A percentile compares a stretch with the other conserved stretches of the same genome.
phyloP scores from a whole-genome alignment of 2,329 filamentous ascomycete genomes.

The Cladosporium velox region DNA sequence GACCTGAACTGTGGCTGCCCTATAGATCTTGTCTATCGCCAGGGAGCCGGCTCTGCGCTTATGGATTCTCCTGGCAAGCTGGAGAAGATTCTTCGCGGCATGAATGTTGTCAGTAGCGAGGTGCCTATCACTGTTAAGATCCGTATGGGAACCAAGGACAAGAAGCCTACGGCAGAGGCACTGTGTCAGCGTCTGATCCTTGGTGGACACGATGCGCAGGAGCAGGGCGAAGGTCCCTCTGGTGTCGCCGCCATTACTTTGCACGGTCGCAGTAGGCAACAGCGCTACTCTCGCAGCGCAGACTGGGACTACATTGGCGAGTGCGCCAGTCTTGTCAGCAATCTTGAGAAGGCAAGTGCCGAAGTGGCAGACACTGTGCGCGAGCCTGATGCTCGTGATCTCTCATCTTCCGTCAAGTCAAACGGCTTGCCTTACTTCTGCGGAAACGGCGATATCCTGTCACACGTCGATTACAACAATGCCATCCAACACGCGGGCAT shows the following conservation, averaged over 20 bases:
- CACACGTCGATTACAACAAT: slow-evolving; percentile 81
- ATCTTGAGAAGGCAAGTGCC: slow-evolving; percentile 70
- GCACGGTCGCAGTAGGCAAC: slow-evolving; percentile 89
- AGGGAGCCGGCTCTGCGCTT: slow-evolving; percentile 85
- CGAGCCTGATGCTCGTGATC: slow-evolving; percentile 74
- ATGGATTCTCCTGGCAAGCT: slow-evolving; percentile 86
- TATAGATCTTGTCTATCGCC: slow-evolving; percentile 88
- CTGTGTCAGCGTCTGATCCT: slow-evolving; percentile 81
- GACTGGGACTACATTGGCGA: slow-evolving; percentile 95
- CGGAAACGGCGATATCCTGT: slow-evolving; percentile 96
- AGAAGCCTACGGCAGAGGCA: slow-evolving; percentile 75
- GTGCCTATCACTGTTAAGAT: slow-evolving; percentile 95
- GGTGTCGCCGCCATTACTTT: slow-evolving; percentile 95
- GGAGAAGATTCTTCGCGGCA: slow-evolving; percentile 91
- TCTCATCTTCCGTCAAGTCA: slow-evolving; percentile 68
- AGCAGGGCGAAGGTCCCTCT: slow-evolving; percentile 67
- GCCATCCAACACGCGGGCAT: slow-evolving; percentile 77
- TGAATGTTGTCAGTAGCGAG: slow-evolving; percentile 90
- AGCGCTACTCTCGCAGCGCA: slow-evolving; percentile 88
- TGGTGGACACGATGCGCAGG: slow-evolving; percentile 71
- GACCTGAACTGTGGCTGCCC: slow-evolving; percentile 97
- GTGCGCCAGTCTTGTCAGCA: slow-evolving; percentile 80
- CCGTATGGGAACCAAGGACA: slow-evolving; percentile 83
- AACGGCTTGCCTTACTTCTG: slow-evolving; percentile 68
- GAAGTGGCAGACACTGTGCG: slow-evolving; percentile 71